Conservation (phyloP, 306 rosid species). For the Acacia acuminata region DNA sequence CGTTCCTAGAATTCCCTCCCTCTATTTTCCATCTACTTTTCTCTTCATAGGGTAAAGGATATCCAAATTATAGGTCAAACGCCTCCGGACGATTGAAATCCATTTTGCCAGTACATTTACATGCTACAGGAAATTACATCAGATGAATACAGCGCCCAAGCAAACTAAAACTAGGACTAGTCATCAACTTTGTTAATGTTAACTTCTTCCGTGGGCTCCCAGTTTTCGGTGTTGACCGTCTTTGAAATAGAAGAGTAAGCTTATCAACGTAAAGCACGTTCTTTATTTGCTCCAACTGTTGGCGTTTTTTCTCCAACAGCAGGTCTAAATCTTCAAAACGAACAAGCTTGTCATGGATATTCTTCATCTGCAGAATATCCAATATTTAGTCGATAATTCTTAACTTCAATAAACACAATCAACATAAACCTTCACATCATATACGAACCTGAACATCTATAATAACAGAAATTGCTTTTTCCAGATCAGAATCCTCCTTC, state of each 20-base stretch:
- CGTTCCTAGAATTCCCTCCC: too few relatives aligned
- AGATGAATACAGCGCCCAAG: background rate
- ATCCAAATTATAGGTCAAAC: background rate
- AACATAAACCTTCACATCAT: background rate
- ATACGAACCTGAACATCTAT: slow-evolving; percentile 60
- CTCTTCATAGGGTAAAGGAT: background rate
- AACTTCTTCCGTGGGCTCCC: slow-evolving; percentile 35
- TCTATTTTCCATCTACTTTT: too few relatives aligned
- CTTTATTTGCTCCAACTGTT: slow-evolving; percentile 73
- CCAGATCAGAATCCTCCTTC: slow-evolving; percentile 69
- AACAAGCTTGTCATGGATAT: slow-evolving; percentile 62
- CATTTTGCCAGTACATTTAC: background rate
- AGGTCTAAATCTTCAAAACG: slow-evolving; percentile 68
- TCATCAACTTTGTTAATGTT: slow-evolving; percentile 45
- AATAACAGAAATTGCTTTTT: slow-evolving; percentile 62
- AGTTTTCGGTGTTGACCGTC: slow-evolving; percentile 39
- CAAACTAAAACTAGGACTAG: slow-evolving; percentile 15
- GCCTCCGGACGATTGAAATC: background rate
- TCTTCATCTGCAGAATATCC: slow-evolving; percentile 63
- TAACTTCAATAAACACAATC: background rate
- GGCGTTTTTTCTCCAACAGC: slow-evolving; percentile 74
- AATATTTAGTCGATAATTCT: slow-evolving; percentile 30
- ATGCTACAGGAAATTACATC: background rate
- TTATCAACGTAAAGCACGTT: slow-evolving; percentile 72
- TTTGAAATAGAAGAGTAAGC: slow-evolving; percentile 58